Evolutionary conservation across 2,329 filamentous ascomycete species (phyloP).

Genomic region (Aspergillus sp.): DNA sequence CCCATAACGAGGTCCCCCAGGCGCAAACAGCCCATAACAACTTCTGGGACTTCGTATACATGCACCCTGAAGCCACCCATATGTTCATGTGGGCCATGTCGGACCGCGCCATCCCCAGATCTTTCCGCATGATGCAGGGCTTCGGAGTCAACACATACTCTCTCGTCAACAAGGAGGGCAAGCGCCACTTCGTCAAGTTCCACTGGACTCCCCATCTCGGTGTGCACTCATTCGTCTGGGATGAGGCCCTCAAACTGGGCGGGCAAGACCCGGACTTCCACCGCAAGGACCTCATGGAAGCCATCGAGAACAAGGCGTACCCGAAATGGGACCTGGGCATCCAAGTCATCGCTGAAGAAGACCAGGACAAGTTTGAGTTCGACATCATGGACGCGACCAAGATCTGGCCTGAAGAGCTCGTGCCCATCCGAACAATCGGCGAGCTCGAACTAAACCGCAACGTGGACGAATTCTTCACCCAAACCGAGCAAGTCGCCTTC

Average conservation of each 20-base stretch:
- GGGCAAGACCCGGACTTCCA: conserved; percentile 81
- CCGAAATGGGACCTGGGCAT: conserved; percentile 82
- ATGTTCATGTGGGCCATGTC: conserved; percentile 37
- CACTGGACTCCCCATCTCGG: conserved; percentile 35
- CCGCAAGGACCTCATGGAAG: conserved; percentile 72
- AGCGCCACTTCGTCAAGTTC: conserved; percentile 38
- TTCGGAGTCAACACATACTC: conserved; percentile 39
- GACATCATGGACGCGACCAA: conserved; percentile 85
- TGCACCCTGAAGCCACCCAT: conserved; percentile 34
- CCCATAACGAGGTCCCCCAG: conserved; percentile 49
- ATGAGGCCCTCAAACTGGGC: conserved; percentile 72
- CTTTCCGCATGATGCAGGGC: conserved; percentile 38
- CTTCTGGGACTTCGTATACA: conserved; percentile 46
- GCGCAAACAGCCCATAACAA: conserved; percentile 53
- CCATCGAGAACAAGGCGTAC: conserved; percentile 69
- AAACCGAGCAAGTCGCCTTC: conserved; percentile 82
- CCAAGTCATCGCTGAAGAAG: conserved; percentile 71
- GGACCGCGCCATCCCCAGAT: conserved; percentile 37
- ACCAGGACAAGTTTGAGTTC: conserved; percentile 77
- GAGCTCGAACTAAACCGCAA: conserved; percentile 78
- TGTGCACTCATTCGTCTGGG: conserved; percentile 44
- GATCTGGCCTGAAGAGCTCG: conserved; percentile 75
- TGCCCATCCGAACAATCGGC: conserved; percentile 76
- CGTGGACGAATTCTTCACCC: conserved; percentile 76
- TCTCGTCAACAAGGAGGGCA: conserved; percentile 33